Evolutionary conservation across 805 yeast species (phyloP), one percentile per base, ranked within the genome.

Genomic region (Kodamaea hsintzibuensis): DNA sequence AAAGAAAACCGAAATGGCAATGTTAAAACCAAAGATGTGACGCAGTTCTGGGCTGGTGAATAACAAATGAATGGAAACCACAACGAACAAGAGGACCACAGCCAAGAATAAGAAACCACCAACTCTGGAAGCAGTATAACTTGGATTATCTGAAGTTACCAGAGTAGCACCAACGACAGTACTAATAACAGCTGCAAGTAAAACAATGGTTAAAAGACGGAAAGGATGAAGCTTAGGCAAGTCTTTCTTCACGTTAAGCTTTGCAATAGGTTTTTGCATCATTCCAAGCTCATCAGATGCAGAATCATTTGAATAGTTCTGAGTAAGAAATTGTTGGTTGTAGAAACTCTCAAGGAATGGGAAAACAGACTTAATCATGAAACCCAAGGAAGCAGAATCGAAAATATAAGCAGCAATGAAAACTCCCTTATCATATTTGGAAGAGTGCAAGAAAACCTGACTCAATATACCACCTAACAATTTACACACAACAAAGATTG

Each of bases 341-440:
- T 51, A 51, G 42, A 47, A 51, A 25, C 22, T 35, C 35, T 47
- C 51, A 25, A 48, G 13, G 35, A 51, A 46, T 3, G 51, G 27
- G 16, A 47, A 48, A 16, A 25, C 4, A 12, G 38, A 14, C 12
- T 38, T 30, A 14, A 46, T 40, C 14, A 39, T 22, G 35, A 47
- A 46, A 13, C 51, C 54, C 38, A 51, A 42, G 6, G 54, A 51
- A n/a, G 47, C 27, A 16, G 47, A 30, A 25, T 51, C 54, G 17
- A 51, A 40, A 13, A 43, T 42, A 37, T 51, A 51, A 10, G 54
- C 18, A 25, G 44, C 51, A 42, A 42, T 51, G 51, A 47, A 51
- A 9, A 51, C 5, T 2, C 39, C 38, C 7, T 42, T n/a, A 14
- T 51, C 43, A 43, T 40, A 46, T n/a, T n/a, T n/a, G 13, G 14